These are phyloP conservation scores for Primulina tabacum DNA, from an alignment of 257 asterid genomes.

Conservation along the genomic window DNA sequence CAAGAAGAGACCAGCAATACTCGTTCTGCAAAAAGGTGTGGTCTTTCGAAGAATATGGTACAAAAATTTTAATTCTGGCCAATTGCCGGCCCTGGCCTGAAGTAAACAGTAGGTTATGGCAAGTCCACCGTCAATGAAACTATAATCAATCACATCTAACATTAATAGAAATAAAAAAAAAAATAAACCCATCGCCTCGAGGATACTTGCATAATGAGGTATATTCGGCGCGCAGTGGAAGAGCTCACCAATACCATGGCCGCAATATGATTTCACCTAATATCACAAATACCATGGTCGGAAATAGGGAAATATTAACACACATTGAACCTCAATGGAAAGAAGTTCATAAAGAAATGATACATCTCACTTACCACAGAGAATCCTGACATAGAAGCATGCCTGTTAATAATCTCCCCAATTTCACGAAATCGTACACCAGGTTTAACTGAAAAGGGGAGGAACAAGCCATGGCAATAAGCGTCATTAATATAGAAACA, in stretches of 20 bases:
- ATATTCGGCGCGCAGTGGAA: conserved; percentile 98
- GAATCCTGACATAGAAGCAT: conserved; percentile 87
- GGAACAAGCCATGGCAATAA: conserved; percentile 8
- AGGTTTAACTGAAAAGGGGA: conserved; percentile 68
- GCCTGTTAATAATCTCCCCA: conserved; percentile 87
- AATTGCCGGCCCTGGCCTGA: not conserved
- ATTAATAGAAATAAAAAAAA: not conserved
- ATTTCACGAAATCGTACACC: conserved; percentile 92
- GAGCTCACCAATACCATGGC: conserved; percentile 98
- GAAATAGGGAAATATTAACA: not conserved
- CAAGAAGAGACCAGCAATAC: conserved; percentile 3
- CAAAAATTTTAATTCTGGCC: not conserved
- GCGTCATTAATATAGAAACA: not conserved
- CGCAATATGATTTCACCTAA: conserved; percentile 84
- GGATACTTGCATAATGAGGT: conserved; percentile 99
- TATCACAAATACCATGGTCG: conserved; percentile 14
- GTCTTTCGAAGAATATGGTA: not conserved
- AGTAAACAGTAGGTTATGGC: not conserved
- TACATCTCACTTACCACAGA: conserved; percentile 63
- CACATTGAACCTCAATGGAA: not conserved
- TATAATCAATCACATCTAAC: not conserved
- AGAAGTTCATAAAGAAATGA: not conserved
- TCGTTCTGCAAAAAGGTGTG: not conserved
- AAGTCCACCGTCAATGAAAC: not conserved
- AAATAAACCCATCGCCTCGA: conserved; percentile 12